Evolutionary conservation across 1,284 basidiomycete genomes (phyloP).

Genomic region (Butyriboletus appendiculatus): DNA sequence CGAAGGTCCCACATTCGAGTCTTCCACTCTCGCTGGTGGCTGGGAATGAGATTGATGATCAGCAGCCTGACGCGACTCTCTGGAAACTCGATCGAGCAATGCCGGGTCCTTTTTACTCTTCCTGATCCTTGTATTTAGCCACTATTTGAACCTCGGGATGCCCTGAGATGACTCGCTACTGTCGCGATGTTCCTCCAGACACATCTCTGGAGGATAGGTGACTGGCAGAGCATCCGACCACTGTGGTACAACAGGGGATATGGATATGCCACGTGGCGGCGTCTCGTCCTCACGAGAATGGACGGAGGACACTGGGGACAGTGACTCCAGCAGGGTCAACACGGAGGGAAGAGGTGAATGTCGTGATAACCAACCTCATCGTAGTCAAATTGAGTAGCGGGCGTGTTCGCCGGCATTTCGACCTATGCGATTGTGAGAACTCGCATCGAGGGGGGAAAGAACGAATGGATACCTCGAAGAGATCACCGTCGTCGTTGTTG

Average conservation of each 20-base stretch:
- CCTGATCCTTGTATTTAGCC: neutral
- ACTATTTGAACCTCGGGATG: neutral
- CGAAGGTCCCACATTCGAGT: too few relatives aligned
- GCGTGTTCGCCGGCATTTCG: neutral
- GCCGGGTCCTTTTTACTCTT: too few relatives aligned
- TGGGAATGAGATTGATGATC: too few relatives aligned
- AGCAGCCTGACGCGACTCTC: too few relatives aligned
- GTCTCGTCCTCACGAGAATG: neutral
- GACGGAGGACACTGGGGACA: neutral
- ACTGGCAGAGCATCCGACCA: neutral
- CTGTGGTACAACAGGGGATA: too few relatives aligned
- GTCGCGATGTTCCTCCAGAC: neutral
- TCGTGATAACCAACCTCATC: neutral
- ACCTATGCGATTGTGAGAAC: neutral
- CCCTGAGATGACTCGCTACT: neutral
- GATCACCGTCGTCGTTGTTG: neutral
- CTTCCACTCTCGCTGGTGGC: too few relatives aligned
- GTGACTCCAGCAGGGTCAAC: neutral
- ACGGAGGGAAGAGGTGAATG: neutral
- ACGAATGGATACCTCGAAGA: neutral
- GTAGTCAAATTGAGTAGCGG: neutral
- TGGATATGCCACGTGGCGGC: too few relatives aligned
- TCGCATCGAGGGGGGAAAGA: neutral
- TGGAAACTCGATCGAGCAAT: too few relatives aligned
- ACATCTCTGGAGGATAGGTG: neutral